Percentiles rank a stretch among this genome's conserved stretches.
phyloP scores from a whole-genome alignment of 202 grass and related monocot genomes.

The Cymbopogon flexuosus region DNA sequence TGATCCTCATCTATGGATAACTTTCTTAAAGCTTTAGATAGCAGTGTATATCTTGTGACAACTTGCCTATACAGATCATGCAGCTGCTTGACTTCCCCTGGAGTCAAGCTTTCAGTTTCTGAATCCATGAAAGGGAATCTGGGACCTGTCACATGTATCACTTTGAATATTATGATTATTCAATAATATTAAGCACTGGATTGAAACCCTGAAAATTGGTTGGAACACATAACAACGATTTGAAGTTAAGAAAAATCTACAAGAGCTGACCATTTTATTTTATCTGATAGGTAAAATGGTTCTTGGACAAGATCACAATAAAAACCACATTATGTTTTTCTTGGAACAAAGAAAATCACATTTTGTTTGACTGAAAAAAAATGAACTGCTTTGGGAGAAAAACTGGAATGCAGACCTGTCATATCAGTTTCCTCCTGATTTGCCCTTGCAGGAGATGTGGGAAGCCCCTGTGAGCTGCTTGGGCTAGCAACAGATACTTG shows the following conservation, averaged over 20 bases:
- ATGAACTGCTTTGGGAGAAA: not conserved
- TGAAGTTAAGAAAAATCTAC: not conserved
- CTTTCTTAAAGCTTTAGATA: conserved; percentile 63
- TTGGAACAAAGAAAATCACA: not conserved
- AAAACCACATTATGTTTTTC: not conserved
- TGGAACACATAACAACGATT: not conserved
- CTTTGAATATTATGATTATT: conserved; percentile 1
- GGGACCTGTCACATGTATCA: conserved; percentile 33
- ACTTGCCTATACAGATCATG: conserved; percentile 59
- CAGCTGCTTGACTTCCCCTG: conserved; percentile 56
- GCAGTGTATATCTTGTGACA: conserved; percentile 51
- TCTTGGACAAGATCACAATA: not conserved
- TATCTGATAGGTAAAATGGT: not conserved
- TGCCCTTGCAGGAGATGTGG: conserved; percentile 19
- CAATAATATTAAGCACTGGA: not conserved
- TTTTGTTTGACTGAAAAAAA: not conserved
- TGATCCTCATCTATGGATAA: conserved; percentile 62
- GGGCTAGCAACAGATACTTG: conserved; percentile 40
- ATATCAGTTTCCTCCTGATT: conserved; percentile 31
- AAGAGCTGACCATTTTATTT: not conserved
- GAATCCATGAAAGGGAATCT: conserved; percentile 76
- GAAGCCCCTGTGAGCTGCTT: conserved; percentile 25
- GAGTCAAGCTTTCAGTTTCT: conserved; percentile 52
- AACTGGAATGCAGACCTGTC: conserved; percentile 35
- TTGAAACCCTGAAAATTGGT: not conserved